Percentiles rank a stretch among this genome's conserved stretches.
phyloP scores from a whole-genome alignment of 1,284 basidiomycete species.

The Sanghuangporus baumii region DNA sequence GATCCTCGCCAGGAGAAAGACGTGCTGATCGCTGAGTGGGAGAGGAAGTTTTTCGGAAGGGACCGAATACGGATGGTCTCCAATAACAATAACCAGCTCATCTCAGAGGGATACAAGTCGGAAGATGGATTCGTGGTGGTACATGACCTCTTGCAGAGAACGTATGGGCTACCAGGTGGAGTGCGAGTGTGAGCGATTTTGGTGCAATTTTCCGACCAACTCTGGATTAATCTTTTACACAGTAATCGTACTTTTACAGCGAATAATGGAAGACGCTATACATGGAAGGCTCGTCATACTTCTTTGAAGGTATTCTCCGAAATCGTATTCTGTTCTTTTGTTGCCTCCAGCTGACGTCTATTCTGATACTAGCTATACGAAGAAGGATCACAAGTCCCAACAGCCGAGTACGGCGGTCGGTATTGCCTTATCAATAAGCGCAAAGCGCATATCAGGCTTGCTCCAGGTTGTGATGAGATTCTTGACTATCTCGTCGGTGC shows the following conservation, averaged over 20 bases:
- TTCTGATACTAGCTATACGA: not conserved
- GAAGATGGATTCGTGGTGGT: not conserved
- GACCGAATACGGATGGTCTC: not conserved
- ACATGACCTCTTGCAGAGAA: not conserved
- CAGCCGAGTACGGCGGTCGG: not conserved
- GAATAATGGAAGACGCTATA: not conserved
- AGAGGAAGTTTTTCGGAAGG: not conserved
- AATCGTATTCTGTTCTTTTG: not conserved
- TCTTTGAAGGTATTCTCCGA: not conserved
- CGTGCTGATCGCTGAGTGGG: constrained; percentile 2
- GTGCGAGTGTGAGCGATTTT: not conserved
- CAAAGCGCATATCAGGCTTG: not conserved
- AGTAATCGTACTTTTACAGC: not conserved
- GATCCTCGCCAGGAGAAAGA: not conserved
- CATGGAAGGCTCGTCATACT: not conserved
- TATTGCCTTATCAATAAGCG: not conserved
- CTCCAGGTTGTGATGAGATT: not conserved
- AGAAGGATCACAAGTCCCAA: not conserved
- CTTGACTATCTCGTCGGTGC: not conserved
- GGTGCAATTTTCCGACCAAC: not conserved
- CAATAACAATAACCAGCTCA: not conserved
- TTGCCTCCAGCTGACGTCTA: not conserved
- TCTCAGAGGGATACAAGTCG: not conserved
- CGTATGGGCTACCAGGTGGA: not conserved
- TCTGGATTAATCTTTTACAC: not conserved